Evolutionary conservation across 495 filamentous ascomycete species (phyloP), one percentile per base, ranked within the genome.

Genomic region (Aspergillus haitiensis): DNA sequence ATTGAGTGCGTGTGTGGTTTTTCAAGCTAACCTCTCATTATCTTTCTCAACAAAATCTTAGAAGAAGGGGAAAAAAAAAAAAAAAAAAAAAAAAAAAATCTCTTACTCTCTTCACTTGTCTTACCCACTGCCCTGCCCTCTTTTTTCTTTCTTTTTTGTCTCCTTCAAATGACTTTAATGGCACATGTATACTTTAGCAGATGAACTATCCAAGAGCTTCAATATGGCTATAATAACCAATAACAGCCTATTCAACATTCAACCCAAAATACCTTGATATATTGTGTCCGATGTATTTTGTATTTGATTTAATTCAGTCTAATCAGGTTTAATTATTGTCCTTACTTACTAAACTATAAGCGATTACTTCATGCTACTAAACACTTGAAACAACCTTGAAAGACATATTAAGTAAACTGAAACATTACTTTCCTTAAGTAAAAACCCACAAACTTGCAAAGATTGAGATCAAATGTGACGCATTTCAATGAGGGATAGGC

Each of bases 41-140:
- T 56, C 21, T 47, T 61, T 57, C 18, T 61, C 36, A 33, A 18
- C 18, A 51, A 49, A 36, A 35, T 37, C 16, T n/a, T 21, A 46
- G 48, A 54, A 52, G 21, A 27, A 27, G 18, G 31, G 32, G 56
- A 36, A 42, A 21, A 37, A 35, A 55, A 42, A 42, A 54, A 27
- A 16, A 42, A 54, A n/a, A n/a, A 36, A 42, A 21, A 37, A 35
- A 55, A 42, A 42, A 54, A 27, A 16, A 42, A 54, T 35, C 35
- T 18, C 42, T 58, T 15, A 35, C 10, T 31, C 18, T 33, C 12
- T 21, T 44, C 37, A 44, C 21, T 42, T 21, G 4, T 21, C 31
- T 18, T 21, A 6, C 21, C 21, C 21, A 27, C 21, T 27, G 21
- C 21, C 44, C 11, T 55, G 16, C 27, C 52, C 16, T 16, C 16